phyloP scores from a whole-genome alignment of 2,329 filamentous ascomycete species.

The Myriosclerotinia scirpicola region DNA sequence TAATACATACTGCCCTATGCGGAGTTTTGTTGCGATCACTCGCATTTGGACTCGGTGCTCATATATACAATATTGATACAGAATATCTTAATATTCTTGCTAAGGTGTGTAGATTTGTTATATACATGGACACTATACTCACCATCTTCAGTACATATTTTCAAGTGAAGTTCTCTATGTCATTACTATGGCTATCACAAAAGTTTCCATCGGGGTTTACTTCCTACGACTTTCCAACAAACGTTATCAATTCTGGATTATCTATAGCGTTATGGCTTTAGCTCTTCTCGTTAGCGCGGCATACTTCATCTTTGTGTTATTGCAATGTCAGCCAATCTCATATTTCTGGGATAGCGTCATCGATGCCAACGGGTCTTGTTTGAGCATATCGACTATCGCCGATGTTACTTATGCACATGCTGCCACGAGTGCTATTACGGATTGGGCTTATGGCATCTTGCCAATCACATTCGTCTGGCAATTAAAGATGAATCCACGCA shows the following conservation, averaged over 20 bases:
- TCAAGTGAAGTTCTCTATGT: conserved; percentile 40
- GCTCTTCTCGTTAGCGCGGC: conserved; percentile 34
- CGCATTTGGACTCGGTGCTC: conserved; percentile 36
- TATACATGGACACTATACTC: background rate
- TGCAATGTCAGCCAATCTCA: conserved; percentile 37
- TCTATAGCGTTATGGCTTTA: conserved; percentile 32
- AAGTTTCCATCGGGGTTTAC: conserved; percentile 37
- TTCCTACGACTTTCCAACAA: conserved; percentile 37
- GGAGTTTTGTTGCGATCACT: conserved; percentile 32
- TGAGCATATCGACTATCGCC: conserved; percentile 33
- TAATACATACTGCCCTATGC: conserved; percentile 35
- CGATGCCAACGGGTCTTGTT: conserved; percentile 38
- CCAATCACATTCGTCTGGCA: conserved; percentile 38
- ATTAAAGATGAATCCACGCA: conserved; percentile 37
- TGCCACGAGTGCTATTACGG: conserved; percentile 35
- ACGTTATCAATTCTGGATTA: conserved; percentile 33
- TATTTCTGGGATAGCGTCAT: conserved; percentile 44
- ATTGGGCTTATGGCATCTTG: conserved; percentile 39
- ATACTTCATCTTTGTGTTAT: conserved; percentile 39
- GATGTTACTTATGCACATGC: conserved; percentile 37
- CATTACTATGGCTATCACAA: conserved; percentile 35
- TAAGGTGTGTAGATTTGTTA: conserved; percentile 28
- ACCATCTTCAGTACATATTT: conserved; percentile 30
- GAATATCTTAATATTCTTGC: conserved; percentile 30
- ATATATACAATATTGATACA: conserved; percentile 34